Percentiles rank a stretch among this genome's conserved stretches.
These are phyloP conservation scores for Acmispon strigosus DNA, from an alignment of 306 rosid species.

Conservation along the genomic window DNA sequence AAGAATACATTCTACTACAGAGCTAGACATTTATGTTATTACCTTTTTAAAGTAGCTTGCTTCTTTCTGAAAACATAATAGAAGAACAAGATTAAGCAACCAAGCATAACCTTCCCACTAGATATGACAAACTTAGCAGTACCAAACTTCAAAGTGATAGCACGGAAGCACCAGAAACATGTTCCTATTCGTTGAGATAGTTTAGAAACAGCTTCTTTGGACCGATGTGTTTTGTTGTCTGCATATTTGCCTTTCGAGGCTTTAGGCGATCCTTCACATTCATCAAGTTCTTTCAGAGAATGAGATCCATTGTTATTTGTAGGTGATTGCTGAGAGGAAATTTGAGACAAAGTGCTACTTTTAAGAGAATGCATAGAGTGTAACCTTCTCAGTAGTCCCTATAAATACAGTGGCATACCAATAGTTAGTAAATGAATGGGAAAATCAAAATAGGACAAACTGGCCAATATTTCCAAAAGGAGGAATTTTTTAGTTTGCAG, in stretches of 20 bases:
- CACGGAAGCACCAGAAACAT: slow-evolving; percentile 58
- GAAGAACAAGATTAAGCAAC: slow-evolving; percentile 49
- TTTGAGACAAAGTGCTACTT: slow-evolving; percentile 39
- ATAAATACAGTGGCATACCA: slow-evolving; percentile 7
- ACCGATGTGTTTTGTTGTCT: slow-evolving; percentile 16
- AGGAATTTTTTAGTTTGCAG: not conserved
- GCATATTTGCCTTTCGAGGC: slow-evolving; percentile 21
- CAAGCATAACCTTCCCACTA: slow-evolving; percentile 49
- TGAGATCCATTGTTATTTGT: slow-evolving; percentile 25
- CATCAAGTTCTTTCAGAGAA: slow-evolving; percentile 22
- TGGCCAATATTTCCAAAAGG: not conserved
- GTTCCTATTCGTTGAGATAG: slow-evolving; percentile 50
- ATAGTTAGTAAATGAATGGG: slow-evolving; percentile 9
- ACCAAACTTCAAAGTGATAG: slow-evolving; percentile 64
- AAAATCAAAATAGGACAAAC: not conserved
- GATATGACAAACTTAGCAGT: slow-evolving; percentile 43
- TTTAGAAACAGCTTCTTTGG: slow-evolving; percentile 34
- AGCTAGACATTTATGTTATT: not conserved
- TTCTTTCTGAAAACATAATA: slow-evolving; percentile 54
- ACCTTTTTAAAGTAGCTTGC: slow-evolving; percentile 56
- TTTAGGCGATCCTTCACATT: slow-evolving; percentile 15
- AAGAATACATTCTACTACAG: not conserved
- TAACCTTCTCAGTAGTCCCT: slow-evolving; percentile 66
- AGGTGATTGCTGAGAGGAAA: slow-evolving; percentile 19
- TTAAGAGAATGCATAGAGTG: slow-evolving; percentile 44